These are phyloP conservation scores for Arthrobotrys pseudoclavata DNA, from an alignment of 2,329 filamentous ascomycete species.

Conservation along the genomic window DNA sequence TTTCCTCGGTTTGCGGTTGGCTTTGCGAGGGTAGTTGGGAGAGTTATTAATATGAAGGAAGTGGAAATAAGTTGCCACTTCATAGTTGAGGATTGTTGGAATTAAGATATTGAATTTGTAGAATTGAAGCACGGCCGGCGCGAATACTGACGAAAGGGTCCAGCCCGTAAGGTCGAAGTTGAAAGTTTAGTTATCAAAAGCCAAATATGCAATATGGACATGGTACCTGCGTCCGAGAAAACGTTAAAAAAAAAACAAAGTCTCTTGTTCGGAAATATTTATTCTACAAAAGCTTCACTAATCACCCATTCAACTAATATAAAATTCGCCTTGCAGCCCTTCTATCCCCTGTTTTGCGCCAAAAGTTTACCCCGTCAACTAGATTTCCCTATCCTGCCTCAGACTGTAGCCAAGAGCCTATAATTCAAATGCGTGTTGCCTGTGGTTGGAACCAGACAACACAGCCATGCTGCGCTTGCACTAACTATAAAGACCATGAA, in stretches of 20 bases:
- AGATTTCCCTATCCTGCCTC: neutral
- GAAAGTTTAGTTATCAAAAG: neutral
- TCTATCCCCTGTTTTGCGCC: neutral
- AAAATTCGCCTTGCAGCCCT: neutral
- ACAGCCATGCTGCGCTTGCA: neutral
- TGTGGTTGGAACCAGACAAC: neutral
- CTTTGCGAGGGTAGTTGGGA: conserved; percentile 32
- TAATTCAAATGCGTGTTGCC: neutral
- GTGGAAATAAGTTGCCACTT: conserved; percentile 22
- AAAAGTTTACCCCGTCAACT: neutral
- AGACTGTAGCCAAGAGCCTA: neutral
- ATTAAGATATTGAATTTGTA: neutral
- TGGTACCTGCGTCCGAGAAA: neutral
- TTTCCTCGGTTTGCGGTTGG: conserved; percentile 11
- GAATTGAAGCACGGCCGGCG: neutral
- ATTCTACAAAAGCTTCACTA: neutral
- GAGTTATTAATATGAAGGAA: conserved; percentile 28
- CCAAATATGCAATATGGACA: neutral
- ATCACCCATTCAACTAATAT: neutral
- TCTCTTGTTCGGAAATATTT: neutral
- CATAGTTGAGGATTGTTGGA: neutral
- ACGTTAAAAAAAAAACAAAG: neutral
- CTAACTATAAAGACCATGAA: neutral
- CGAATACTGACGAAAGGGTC: neutral
- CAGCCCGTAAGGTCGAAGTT: neutral